phyloP scores from a whole-genome alignment of 768 basidiomycete genomes.

The Hydnomerulius pinastri region DNA sequence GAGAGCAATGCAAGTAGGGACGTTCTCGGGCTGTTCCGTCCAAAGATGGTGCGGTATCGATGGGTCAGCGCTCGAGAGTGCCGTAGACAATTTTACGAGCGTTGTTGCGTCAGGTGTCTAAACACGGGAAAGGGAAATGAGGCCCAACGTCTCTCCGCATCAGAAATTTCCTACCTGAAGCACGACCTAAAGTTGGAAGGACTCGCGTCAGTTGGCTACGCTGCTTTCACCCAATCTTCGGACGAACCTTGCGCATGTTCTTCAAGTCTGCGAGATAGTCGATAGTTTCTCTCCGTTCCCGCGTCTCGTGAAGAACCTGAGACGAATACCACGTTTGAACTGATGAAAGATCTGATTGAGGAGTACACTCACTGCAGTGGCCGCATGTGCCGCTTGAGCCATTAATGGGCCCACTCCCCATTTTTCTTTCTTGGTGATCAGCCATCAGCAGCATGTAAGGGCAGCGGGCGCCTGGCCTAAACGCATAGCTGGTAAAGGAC shows the following conservation, averaged over 20 bases:
- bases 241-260: slow-evolving; percentile 44
- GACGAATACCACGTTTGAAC: not conserved
- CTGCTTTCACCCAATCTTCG: not conserved
- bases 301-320: slow-evolving; percentile 43
- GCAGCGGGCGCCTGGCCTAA: not conserved
- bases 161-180: slow-evolving; percentile 35
- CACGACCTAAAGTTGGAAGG: slow-evolving; percentile 38
- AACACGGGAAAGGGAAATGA: not conserved
- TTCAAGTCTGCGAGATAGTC: slow-evolving; percentile 39
- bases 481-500: not conserved
- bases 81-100: slow-evolving; percentile 32
- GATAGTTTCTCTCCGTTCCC: slow-evolving; percentile 38
- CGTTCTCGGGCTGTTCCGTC: slow-evolving; percentile 46
- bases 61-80: slow-evolving; percentile 23
- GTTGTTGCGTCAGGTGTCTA: slow-evolving; percentile 37
- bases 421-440: slow-evolving; percentile 33
- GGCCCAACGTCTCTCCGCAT: not conserved
- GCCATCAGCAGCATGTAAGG: not conserved
- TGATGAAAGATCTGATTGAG: not conserved
- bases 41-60: slow-evolving; percentile 42
- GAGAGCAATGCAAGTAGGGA: slow-evolving; percentile 44
- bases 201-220: not conserved
- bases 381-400: slow-evolving; percentile 46
- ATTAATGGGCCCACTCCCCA: slow-evolving; percentile 48
- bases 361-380: slow-evolving; percentile 36